phyloP scores from a whole-genome alignment of 306 rosid genomes.

The Ziziphus jujuba region DNA sequence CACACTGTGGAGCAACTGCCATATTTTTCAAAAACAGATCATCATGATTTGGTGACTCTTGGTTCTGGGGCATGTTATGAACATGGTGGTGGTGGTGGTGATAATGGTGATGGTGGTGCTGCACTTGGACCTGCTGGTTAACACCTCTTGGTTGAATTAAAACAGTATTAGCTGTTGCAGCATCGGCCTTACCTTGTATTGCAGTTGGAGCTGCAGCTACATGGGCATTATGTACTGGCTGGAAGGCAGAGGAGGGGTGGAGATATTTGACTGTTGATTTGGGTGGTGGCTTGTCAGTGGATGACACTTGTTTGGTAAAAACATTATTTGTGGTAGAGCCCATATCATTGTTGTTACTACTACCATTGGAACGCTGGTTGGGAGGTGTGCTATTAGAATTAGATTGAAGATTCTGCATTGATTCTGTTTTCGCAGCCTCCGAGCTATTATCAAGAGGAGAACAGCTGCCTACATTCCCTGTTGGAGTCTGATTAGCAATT shows the following conservation, averaged over 20 bases:
- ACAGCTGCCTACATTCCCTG: constrained; percentile 50
- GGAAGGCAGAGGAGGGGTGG: constrained; percentile 32
- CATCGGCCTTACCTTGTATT: constrained; percentile 22
- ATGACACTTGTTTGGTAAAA: constrained; percentile 37
- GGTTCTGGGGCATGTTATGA: constrained; percentile 25
- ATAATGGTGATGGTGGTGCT: constrained; percentile 35
- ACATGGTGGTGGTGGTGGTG: constrained; percentile 40
- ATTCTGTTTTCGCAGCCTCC: constrained; percentile 39
- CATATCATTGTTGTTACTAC: constrained; percentile 48
- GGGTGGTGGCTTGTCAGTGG: constrained; percentile 42
- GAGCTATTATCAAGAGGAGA: constrained; percentile 45
- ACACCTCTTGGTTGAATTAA: constrained; percentile 6
- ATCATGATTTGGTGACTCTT: constrained; percentile 27
- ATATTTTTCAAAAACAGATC: constrained; percentile 32
- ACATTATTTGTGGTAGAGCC: constrained; percentile 36
- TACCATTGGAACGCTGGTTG: constrained; percentile 51
- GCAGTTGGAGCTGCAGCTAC: constrained; percentile 4
- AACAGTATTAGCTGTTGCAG: constrained; percentile 3
- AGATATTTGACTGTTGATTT: constrained; percentile 31
- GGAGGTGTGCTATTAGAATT: constrained; percentile 41
- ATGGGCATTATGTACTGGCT: constrained; percentile 11
- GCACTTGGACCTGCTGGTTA: constrained; percentile 24
- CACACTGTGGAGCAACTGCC: constrained; percentile 38
- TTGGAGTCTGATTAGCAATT: constrained; percentile 49
- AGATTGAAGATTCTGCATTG: constrained; percentile 33